Conservation (phyloP, 495 filamentous ascomycete genomes). For the Tricharina praecox region DNA sequence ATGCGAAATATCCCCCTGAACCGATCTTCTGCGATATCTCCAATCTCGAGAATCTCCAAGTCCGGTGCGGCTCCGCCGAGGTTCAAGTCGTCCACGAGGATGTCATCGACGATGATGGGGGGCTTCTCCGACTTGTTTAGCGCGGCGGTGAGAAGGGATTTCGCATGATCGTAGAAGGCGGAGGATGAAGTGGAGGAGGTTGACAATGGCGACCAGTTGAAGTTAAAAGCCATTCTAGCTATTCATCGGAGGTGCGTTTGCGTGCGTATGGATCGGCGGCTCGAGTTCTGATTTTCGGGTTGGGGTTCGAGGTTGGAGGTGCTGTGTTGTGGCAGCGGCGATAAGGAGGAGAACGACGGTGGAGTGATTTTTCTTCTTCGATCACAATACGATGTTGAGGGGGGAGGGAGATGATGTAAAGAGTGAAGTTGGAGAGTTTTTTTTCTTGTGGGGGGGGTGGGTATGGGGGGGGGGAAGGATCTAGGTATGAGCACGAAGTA, state of each 20-base stretch:
- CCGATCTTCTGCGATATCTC: conserved; percentile 87
- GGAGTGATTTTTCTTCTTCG: no score
- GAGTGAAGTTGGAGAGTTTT: no score
- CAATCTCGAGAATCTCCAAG: conserved; percentile 90
- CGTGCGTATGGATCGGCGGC: no score
- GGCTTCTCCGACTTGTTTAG: conserved; percentile 97
- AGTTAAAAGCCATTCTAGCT: conserved; percentile 83
- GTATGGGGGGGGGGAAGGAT: no score
- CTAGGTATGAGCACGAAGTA: no score
- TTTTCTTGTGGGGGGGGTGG: no score
- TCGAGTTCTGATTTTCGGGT: no score
- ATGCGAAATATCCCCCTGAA: conserved; percentile 98
- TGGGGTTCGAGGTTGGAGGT: no score
- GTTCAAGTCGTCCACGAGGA: conserved; percentile 94
- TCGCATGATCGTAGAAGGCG: conserved; percentile 70
- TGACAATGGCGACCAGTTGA: conserved; percentile 99
- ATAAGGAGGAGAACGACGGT: no score
- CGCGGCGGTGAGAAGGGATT: conserved; percentile 83
- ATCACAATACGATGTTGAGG: no score
- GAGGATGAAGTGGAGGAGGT: conserved; percentile 49
- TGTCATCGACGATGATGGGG: conserved; percentile 98
- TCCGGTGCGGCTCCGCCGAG: conserved; percentile 81
- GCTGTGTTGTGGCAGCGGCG: no score
- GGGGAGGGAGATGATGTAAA: no score
- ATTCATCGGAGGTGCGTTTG: conserved; percentile 4